Base-by-base conservation (phyloP, 768 basidiomycete species). In the Phaeotremella skinneri region DNA sequence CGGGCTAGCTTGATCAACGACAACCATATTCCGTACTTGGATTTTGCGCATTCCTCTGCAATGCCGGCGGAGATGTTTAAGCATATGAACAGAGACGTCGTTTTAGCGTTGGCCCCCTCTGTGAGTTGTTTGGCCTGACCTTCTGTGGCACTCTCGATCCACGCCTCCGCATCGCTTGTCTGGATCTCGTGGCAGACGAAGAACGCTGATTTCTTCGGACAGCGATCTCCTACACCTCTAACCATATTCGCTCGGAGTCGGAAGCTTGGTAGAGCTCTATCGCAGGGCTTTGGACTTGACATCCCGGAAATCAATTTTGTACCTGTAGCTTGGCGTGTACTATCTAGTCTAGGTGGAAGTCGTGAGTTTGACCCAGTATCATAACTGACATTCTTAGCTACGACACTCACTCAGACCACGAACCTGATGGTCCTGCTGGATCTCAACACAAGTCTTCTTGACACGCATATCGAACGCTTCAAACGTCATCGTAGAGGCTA, bases 21-120 rank as follows among this genome's bases (percentile, higher is more conserved):
- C 30, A 86, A 88, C 69, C 80, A 85, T 32, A 80, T 96, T 39
- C 91, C 90, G 1, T 93, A 91, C 78, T 80, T 96, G 41, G 87
- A 91, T 64, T 82, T 84, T 30, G 75, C 84, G 30, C 82, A 83
- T 50, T 67, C 75, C 1, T 63, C 53, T 30, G 69, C 83, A 31
- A 77, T 94, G 5, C 88, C 90, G 1, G 61, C 58, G 30, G 79
- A 78, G 17, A 83, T 93, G 82, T 80, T 80, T 1, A 68, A 75
- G 39, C 90, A 91, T 78, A 83, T 94, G 51, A 87, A 86, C 29
- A 87, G 86, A 76, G 83, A 88, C 59, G 83, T 81, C 45, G 78
- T 81, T 30, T 82, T 82, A 71, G 85, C 86, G 26, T 78, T 91
- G 63, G 86, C 86, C 47, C 89, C 90, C 49, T 78, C 80, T 67